Conservation (phyloP, 2,329 filamentous ascomycete species). For the Diaporthe sp. region DNA sequence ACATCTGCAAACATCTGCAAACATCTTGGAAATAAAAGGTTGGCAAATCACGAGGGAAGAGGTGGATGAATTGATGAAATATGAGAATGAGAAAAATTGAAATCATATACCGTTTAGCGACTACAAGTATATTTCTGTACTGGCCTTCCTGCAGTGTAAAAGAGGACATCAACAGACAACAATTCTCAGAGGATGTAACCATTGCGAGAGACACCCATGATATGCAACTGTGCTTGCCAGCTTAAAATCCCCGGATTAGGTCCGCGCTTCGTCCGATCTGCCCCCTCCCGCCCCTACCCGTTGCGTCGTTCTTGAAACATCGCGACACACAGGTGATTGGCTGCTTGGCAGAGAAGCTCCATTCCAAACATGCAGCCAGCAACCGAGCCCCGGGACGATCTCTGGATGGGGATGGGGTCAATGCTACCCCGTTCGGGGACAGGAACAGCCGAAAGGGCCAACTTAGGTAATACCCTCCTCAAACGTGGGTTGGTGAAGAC, state of each 20-base stretch:
- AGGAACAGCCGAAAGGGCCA: neutral
- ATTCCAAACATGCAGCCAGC: conserved; percentile 24
- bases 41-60: neutral
- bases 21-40: too few relatives aligned
- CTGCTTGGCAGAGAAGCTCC: conserved; percentile 19
- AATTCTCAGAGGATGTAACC: too few relatives aligned
- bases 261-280: neutral
- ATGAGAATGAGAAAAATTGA: neutral
- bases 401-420: conserved; percentile 2
- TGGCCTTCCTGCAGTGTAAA: neutral
- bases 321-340: conserved; percentile 22
- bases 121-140: neutral
- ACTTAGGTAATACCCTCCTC: conserved; percentile 5
- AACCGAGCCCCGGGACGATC: neutral
- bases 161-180: too few relatives aligned
- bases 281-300: conserved; percentile 3
- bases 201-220: neutral
- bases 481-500: neutral
- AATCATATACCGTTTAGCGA: neutral
- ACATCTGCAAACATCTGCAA: neutral
- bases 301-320: conserved; percentile 22
- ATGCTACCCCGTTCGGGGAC: conserved; percentile 24
- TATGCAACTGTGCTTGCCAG: neutral
- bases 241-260: neutral
- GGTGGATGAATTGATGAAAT: neutral